Evolutionary conservation across 2,329 filamentous ascomycete species (phyloP), one percentile per base, ranked within the genome.

Genomic region (Claviceps arundinis): DNA sequence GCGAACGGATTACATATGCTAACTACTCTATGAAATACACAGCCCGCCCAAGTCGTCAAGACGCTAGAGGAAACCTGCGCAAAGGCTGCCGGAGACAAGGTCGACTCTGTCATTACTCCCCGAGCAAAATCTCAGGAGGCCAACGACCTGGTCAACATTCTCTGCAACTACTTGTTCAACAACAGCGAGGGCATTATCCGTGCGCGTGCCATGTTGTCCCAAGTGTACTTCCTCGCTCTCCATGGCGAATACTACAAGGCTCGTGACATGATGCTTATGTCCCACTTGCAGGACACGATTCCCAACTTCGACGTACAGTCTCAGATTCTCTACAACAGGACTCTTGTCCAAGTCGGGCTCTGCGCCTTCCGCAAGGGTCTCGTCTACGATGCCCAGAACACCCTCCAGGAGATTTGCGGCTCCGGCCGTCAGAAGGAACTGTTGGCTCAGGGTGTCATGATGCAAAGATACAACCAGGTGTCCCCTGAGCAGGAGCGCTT

Each of bases 231-330:
- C 82, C 78, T 96, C 61, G 93, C 93, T 49, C 80, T 98, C 50
- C 93, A 98, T 71, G 90, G 96, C 71, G 85, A 95, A 63, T 98
- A 97, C 78, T 97, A 95, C 80, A 89, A 87, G 72, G 87, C 93
- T 63, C 87, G 93, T 59, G 94, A 98, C 70, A 91, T 98, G 86
- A 95, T 97, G 85, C 82, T 98, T 69, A 98, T 98, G 89, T 98
- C 93, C 17, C 93, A 98, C 74, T 76, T 98, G 66, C 91, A 96
- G 67, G 93, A 98, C 76, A 95, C 87, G 52, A 98, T 98, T 68
- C 80, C 81, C 73, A 94, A 87, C 72, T 98, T 98, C 65, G 93
- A 98, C 64, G 87, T 98, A 60, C 89, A 85, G 73, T 95, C 89
- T 52, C 93, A 98, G 72, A 98, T 98, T 56, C 84, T 98, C 53